Evolutionary conservation across 371 early-diverging fungal species (phyloP), one percentile per base, ranked within the genome.

Genomic region (Chytridium lagenaria): DNA sequence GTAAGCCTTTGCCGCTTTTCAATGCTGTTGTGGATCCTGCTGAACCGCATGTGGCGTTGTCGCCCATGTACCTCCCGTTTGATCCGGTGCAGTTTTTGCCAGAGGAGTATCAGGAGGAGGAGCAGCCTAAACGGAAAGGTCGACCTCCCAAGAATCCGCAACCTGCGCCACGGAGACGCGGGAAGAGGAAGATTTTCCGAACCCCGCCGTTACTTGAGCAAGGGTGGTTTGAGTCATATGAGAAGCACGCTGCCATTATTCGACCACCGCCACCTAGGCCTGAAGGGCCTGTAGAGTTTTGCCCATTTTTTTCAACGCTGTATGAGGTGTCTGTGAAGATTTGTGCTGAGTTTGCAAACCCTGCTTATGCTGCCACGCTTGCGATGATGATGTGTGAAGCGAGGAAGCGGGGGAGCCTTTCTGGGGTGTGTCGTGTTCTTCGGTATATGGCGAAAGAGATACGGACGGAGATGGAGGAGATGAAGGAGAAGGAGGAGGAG

Each of bases 1-100:
- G 10, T 5, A 26, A 55, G 55, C 16, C 16, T 55, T 7, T 55
- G 10, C 16, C 10, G 55, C 10, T 16, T 10, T 26, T 26, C 23
- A 55, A 16, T 23, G 55, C 55, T 16, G 55, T 55, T 55, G 55
- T 55, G 16, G 55, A 55, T 55, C n/a, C n/a, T n/a, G n/a, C n/a
- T n/a, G n/a, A n/a, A n/a, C n/a, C n/a, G n/a, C n/a, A n/a, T n/a
- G n/a, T n/a, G n/a, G n/a, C n/a, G n/a, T n/a, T n/a, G n/a, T n/a
- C n/a, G n/a, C n/a, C n/a, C n/a, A n/a, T n/a, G n/a, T 5, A 16
- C 16, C 5, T 5, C 55, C 10, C 10, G 23, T 26, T 7, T 55
- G 55, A 55, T 28, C 16, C 12, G 44, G 19, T 44, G 44, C 7
- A 7, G 44, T 7, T 44, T 44, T 44, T 19, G 44, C 19, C 44